phyloP scores from a whole-genome alignment of 805 yeast species.

The Yarrowia phangngaensis region DNA sequence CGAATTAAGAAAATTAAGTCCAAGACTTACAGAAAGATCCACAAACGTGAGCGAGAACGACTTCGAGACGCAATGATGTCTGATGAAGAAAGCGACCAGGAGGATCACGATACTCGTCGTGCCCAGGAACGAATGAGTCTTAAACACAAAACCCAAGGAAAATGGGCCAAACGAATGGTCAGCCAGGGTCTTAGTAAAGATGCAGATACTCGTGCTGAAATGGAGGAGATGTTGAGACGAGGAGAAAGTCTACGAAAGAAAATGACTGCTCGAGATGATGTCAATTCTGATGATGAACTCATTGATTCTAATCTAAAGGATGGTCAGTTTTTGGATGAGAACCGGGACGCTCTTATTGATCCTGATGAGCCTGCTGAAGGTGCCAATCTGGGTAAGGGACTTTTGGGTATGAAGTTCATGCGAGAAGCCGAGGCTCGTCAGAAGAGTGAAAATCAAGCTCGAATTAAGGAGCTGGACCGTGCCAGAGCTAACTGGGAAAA shows the following conservation, averaged over 20 bases:
- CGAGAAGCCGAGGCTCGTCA: slow-evolving; percentile 75
- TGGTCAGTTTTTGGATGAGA: slow-evolving; percentile 34
- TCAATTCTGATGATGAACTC: slow-evolving; percentile 43
- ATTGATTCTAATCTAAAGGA: slow-evolving; percentile 45
- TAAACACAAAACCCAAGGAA: slow-evolving; percentile 80
- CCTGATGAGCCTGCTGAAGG: slow-evolving; percentile 30
- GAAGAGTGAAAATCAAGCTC: slow-evolving; percentile 54
- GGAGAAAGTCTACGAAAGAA: slow-evolving; percentile 73
- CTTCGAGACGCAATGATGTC: slow-evolving; percentile 62
- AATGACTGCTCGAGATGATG: slow-evolving; percentile 62
- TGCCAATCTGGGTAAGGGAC: slow-evolving; percentile 72
- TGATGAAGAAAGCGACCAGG: slow-evolving; percentile 47
- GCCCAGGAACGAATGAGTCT: slow-evolving; percentile 91
- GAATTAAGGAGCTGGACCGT: slow-evolving; percentile 50
- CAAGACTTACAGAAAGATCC: slow-evolving; percentile 78
- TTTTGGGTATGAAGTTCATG: slow-evolving; percentile 94
- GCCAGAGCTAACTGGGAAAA: slow-evolving; percentile 43
- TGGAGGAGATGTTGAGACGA: slow-evolving; percentile 90
- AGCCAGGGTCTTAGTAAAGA: slow-evolving; percentile 89
- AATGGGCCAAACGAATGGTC: slow-evolving; percentile 89
- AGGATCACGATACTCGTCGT: slow-evolving; percentile 67
- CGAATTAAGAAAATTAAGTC: slow-evolving; percentile 93
- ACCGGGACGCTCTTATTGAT: slow-evolving; percentile 37
- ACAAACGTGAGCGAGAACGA: slow-evolving; percentile 74
- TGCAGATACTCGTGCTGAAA: slow-evolving; percentile 73